phyloP scores from a whole-genome alignment of 495 filamentous ascomycete species.

The Xanthoparmelia taractica region DNA sequence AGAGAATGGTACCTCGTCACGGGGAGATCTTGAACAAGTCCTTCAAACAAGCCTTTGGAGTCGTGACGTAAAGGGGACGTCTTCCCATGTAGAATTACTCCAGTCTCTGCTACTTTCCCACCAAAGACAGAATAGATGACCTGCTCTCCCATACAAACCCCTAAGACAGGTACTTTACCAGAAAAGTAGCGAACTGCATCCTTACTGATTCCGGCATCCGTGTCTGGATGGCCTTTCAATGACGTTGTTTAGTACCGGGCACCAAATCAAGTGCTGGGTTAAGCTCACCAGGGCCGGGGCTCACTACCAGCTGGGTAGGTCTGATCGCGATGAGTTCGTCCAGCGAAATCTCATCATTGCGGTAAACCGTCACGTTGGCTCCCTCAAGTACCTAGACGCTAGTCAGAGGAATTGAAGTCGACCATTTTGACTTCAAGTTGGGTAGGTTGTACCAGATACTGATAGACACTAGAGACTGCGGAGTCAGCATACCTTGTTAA shows the following conservation, averaged over 20 bases:
- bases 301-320: slow-evolving; percentile 90
- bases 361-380: slow-evolving; percentile 75
- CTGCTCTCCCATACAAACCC: slow-evolving; percentile 98
- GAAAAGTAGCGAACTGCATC: slow-evolving; percentile 85
- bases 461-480: slow-evolving; percentile 80
- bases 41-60: slow-evolving; percentile 74
- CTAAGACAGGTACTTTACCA: slow-evolving; percentile 94
- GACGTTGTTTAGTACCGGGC: neutral
- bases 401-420: neutral
- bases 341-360: slow-evolving; percentile 85
- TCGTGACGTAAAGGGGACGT: slow-evolving; percentile 88
- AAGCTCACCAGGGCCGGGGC: slow-evolving; percentile 69
- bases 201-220: slow-evolving; percentile 85
- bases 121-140: slow-evolving; percentile 91
- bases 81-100: slow-evolving; percentile 95
- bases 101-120: slow-evolving; percentile 83
- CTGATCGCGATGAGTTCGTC: slow-evolving; percentile 72
- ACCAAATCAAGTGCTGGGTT: neutral
- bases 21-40: slow-evolving; percentile 64
- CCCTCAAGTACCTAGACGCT: slow-evolving; percentile 63
- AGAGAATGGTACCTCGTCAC: slow-evolving; percentile 97
- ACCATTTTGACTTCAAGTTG: neutral
- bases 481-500: neutral
- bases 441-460: slow-evolving; percentile 54
- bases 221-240: slow-evolving; percentile 54